Evolutionary conservation across 495 filamentous ascomycete species (phyloP).

Genomic region (Tuber calosporum): DNA sequence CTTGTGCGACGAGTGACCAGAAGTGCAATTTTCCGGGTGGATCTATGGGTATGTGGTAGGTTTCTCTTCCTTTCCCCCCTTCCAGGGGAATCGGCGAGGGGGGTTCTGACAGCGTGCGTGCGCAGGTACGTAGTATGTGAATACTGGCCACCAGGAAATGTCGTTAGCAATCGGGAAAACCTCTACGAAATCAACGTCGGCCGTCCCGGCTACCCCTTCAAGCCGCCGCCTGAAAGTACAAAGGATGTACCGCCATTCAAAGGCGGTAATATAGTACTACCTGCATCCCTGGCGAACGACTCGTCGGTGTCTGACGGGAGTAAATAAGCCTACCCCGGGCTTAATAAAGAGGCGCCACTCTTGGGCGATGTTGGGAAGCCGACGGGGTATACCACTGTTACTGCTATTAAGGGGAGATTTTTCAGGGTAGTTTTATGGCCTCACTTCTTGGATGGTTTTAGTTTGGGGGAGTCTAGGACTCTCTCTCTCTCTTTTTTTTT

Average conservation of each 20-base stretch:
- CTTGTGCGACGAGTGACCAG: constrained; percentile 5
- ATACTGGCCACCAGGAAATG: background rate
- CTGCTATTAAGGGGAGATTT: background rate
- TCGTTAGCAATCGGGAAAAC: background rate
- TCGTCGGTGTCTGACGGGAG: background rate
- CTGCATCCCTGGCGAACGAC: background rate
- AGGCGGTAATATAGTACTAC: background rate
- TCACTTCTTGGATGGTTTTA: background rate
- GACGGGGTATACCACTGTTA: background rate
- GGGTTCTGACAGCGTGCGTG: background rate
- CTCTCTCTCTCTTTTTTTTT: background rate
- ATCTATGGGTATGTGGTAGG: background rate
- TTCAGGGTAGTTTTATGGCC: background rate
- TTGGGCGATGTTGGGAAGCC: background rate
- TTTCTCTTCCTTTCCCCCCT: background rate
- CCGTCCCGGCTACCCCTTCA: background rate
- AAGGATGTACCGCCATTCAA: background rate
- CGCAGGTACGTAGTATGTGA: constrained; percentile 7
- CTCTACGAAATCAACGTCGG: background rate
- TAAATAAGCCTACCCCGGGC: background rate
- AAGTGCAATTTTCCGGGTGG: background rate
- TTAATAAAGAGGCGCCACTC: background rate
- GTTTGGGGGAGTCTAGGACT: background rate
- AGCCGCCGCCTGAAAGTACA: background rate
- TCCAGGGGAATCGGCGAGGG: background rate